Evolutionary conservation across 306 rosid species (phyloP), one percentile per base, ranked within the genome.

Genomic region (apple (Malus domestica)): DNA sequence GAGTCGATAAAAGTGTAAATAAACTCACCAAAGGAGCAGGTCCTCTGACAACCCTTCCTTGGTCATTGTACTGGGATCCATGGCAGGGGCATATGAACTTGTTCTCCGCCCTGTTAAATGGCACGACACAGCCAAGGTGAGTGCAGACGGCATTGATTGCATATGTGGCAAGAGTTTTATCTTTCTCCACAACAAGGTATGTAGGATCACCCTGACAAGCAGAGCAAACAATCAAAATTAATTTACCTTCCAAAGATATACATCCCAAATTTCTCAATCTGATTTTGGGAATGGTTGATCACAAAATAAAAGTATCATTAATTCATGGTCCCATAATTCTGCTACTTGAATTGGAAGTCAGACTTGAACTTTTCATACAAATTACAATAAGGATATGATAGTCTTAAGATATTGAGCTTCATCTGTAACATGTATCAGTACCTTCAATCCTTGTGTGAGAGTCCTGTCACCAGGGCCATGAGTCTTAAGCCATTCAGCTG

Each of bases 31-130:
- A 77, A 52, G 99, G 99, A 54, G 99, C 98, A 72, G 98, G 99
- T 80, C 99, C 99, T 83, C 99, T 86, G 44, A 96, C 98, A 79
- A 96, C 99, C 73, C 76, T 87, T 76, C 99, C 99, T 85, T 92
- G 98, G 67, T 90, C 77, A 61, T 88, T 92, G 92, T 92, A 92
- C 76, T 87, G 99, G 78, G 98, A 96, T 72, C 99, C 99, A 84
- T 96, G 99, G 91, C 99, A 96, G 3, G 99, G 99, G 82, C 99
- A 96, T 58, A 96, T 79, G 90, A 92, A 96, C 83, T 96, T 92
- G 35, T 92, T 92, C 85, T 90, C 98, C 2, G 97, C 97, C 14
- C 32, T 0, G 83, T 96, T 96, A 79, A 86, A 96, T 23, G 99
- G 99, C 85, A 96, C 99, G 0, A 96, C 99, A 68, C 99, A 96